Percentiles rank a stretch among this genome's conserved stretches.
phyloP scores from a whole-genome alignment of 768 basidiomycete species.

The Tricholoma sp. region DNA sequence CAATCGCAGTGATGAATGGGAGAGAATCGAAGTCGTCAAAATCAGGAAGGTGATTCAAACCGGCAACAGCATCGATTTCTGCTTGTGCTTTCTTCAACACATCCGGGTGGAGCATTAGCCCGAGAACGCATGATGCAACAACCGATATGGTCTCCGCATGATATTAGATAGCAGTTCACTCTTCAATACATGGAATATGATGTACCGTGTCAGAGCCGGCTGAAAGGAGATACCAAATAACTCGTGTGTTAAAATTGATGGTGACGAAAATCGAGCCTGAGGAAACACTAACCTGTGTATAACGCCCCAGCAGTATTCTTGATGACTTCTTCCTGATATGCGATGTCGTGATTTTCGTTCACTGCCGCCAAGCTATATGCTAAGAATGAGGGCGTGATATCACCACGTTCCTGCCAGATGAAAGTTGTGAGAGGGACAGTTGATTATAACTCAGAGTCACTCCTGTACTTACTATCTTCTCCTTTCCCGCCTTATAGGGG shows the following conservation, averaged over 20 bases:
- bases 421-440: conserved; percentile 13
- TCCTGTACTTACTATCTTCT: background rate
- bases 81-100: conserved; percentile 11
- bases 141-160: conserved; percentile 1
- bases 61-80: conserved; percentile 24
- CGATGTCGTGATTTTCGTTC: conserved; percentile 7
- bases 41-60: conserved; percentile 19
- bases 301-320: conserved; percentile 15
- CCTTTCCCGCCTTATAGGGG: background rate
- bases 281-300: conserved; percentile 16
- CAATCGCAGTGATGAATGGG: conserved; percentile 15
- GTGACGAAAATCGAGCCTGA: background rate
- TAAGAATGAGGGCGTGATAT: conserved; percentile 13
- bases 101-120: conserved; percentile 8
- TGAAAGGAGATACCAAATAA: background rate
- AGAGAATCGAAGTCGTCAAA: conserved; percentile 18
- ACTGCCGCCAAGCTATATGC: conserved; percentile 11
- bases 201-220: conserved; percentile 1
- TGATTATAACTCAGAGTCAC: conserved; percentile 6
- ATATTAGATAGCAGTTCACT: background rate
- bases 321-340: conserved; percentile 11
- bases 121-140: conserved; percentile 6
- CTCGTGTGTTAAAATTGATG: background rate
- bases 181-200: background rate
- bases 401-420: conserved; percentile 10